Percentiles rank a stretch among this genome's conserved stretches.
These are phyloP conservation scores for Ambrosia artemisiifolia DNA, from an alignment of 129 eudicot genomes.

Conservation along the genomic window DNA sequence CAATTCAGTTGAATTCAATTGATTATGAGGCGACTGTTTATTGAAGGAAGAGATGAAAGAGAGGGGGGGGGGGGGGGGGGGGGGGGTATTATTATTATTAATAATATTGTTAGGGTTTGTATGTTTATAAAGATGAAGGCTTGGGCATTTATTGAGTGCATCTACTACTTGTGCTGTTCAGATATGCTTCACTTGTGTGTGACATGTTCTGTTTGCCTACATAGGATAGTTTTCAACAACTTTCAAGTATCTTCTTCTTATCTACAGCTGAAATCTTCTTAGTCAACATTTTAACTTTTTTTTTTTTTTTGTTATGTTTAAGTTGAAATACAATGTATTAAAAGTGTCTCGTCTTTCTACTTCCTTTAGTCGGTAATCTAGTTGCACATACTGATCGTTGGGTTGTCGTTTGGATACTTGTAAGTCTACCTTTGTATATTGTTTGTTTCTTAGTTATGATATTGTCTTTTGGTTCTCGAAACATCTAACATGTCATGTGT, in stretches of 20 bases:
- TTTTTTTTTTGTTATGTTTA: too few relatives aligned
- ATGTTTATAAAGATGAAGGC: slow-evolving; percentile 8
- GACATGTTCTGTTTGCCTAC: slow-evolving; percentile 10
- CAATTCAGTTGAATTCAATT: neutral
- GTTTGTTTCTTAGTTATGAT: too few relatives aligned
- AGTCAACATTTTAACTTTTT: neutral
- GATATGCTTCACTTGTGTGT: slow-evolving; percentile 3
- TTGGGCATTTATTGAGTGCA: slow-evolving; percentile 31
- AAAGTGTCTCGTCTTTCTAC: too few relatives aligned
- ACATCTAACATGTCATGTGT: too few relatives aligned
- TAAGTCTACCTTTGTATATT: too few relatives aligned
- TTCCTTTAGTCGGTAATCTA: too few relatives aligned
- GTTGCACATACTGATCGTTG: too few relatives aligned
- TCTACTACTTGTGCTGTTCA: slow-evolving; percentile 23
- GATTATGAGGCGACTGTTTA: neutral
- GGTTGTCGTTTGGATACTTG: too few relatives aligned
- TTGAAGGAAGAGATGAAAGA: neutral
- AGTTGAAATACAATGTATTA: too few relatives aligned
- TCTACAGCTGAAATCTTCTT: slow-evolving; percentile 8
- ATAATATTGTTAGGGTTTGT: slow-evolving; percentile 18
- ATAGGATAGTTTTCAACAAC: neutral
- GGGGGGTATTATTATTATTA: neutral
- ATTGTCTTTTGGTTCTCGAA: too few relatives aligned
- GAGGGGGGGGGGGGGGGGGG: slow-evolving; percentile 17
- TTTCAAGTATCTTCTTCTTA: slow-evolving; percentile 14